Evolutionary conservation across 169 alveolate genomes (phyloP).

Genomic region (Plasmodium vinckei): DNA sequence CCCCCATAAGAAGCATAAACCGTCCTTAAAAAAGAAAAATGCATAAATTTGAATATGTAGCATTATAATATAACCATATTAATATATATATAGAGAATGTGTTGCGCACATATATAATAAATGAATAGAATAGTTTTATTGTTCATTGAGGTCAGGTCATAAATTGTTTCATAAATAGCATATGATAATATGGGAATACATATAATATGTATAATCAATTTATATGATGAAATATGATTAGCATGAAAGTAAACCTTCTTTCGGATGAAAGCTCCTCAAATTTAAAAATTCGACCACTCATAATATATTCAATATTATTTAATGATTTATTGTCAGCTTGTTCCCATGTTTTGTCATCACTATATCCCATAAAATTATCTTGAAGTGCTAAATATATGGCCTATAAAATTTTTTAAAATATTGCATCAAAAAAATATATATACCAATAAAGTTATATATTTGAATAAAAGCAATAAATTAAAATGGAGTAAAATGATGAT

Average conservation of each 20-base stretch:
- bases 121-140: too few relatives aligned
- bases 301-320: constrained; percentile 91
- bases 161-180: too few relatives aligned
- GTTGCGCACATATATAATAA: neutral
- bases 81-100: neutral
- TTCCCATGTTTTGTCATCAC: constrained; percentile 52
- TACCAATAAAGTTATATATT: neutral
- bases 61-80: constrained; percentile 1
- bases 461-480: neutral
- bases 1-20: constrained; percentile 93
- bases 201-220: too few relatives aligned
- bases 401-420: constrained; percentile 74
- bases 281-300: constrained; percentile 93
- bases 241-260: constrained; percentile 80
- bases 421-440: neutral
- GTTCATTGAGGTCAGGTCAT: too few relatives aligned
- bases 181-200: too few relatives aligned
- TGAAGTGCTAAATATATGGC: constrained; percentile 82
- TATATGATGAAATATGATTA: too few relatives aligned
- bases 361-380: constrained; percentile 55
- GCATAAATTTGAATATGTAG: neutral
- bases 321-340: constrained; percentile 76
- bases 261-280: constrained; percentile 93
- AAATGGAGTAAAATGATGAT: neutral
- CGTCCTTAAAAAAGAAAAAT: constrained; percentile 77